Base-by-base conservation (phyloP, 179 eudicot genomes). In the Gypsophila paniculata region DNA sequence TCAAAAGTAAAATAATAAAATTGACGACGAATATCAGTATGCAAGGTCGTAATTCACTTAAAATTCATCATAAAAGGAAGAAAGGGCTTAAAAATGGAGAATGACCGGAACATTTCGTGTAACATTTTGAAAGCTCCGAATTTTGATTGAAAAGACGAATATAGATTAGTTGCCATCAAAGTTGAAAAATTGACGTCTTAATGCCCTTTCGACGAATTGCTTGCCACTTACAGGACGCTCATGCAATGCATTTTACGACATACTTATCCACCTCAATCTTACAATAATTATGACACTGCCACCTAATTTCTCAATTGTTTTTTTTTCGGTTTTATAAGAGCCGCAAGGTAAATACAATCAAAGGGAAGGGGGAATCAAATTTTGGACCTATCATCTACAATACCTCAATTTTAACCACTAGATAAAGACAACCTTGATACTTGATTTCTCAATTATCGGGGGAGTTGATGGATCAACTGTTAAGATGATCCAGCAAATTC, bases 141-240 rank as follows among this genome's bases (percentile, higher is more conserved):
- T 53, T 53, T 10, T 48, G 34, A 66, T 44, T 53, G 53, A 54
- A 14, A n/a, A 53, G 70, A 67, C n/a, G 11, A 15, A 75, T 15
- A 12, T 15, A 12, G 44, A 25, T 42, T 32, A 62, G 74, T 42
- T 54, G 6, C 42, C 58, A 42, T 76, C 13, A 69, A 68, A 61
- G 69, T 68, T 67, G 21, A 66, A 60, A 12, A 26, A 29, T 29
- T 29, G 34, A 29, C 34, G 34, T 29, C 34, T 29, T 4, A 29
- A 29, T 29, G 34, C 34, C 11, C 26, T 11, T 4, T 32, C 72
- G 77, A 72, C 77, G 15, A 74, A 14, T 74, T 74, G 77, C 58
- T 74, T 26, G 60, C 77, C 77, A 75, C 73, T 61, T 8, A 8
- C 39, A 61, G 65, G 29, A 26, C 19, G 32, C 32, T 60, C 38